Percentiles rank a stretch among this genome's conserved stretches.
Conservation (phyloP, 75 land plant species). For the Picea sitchensis region DNA sequence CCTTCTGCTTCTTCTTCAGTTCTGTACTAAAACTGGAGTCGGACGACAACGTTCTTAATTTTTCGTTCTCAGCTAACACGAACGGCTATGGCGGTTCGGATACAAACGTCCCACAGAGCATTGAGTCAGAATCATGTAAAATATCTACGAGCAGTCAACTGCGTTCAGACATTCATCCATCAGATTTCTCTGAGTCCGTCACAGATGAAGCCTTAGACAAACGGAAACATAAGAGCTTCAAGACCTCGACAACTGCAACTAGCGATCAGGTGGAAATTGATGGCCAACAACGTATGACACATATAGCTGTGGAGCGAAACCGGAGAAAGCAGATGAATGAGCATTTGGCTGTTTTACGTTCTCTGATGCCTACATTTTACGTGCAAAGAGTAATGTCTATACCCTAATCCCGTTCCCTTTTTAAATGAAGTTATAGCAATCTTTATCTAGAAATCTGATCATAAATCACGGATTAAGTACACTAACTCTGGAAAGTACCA, state of each 20-base stretch:
- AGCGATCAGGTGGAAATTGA: constrained; percentile 34
- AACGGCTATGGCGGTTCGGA: background rate
- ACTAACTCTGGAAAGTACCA: background rate
- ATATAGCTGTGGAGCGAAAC: constrained; percentile 53
- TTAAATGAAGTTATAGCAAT: no score
- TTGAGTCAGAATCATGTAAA: background rate
- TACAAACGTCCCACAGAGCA: background rate
- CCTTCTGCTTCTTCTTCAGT: no score
- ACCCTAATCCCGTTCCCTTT: no score
- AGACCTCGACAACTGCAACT: background rate
- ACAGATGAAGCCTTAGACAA: background rate
- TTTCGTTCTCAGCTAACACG: background rate
- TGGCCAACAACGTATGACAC: constrained; percentile 44
- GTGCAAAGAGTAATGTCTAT: constrained; percentile 25
- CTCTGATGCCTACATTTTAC: constrained; percentile 42
- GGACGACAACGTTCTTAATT: background rate
- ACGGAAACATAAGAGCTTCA: background rate
- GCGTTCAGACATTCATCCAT: background rate
- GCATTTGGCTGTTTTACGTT: constrained; percentile 27
- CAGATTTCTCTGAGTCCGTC: background rate
- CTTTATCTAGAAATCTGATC: background rate
- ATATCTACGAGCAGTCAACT: background rate
- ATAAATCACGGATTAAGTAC: background rate
- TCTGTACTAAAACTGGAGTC: background rate
- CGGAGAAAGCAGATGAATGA: constrained; percentile 57